Conservation (phyloP, 345 rosid genomes). For the Lepidium sativum region DNA sequence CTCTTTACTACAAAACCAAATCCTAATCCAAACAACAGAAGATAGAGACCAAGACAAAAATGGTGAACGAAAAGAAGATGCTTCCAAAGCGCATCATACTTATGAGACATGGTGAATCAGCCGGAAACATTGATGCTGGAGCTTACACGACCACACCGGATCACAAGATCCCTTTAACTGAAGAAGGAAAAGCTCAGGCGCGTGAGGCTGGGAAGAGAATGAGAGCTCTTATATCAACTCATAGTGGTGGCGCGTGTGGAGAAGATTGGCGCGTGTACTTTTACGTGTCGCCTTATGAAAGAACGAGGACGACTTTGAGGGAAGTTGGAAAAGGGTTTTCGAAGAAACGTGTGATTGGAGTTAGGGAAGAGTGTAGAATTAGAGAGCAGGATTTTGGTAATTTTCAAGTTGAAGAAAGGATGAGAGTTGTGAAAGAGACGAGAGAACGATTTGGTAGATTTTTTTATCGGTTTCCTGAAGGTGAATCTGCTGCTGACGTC, state of each 20-base stretch:
- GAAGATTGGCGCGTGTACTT: slow-evolving; percentile 66
- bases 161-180: slow-evolving; percentile 71
- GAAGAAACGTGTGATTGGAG: slow-evolving; percentile 61
- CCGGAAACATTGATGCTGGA: slow-evolving; percentile 70
- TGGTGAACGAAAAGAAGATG: slow-evolving; percentile 16
- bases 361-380: slow-evolving; percentile 77
- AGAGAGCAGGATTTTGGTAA: slow-evolving; percentile 96
- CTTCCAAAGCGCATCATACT: slow-evolving; percentile 82
- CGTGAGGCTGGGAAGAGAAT: slow-evolving; percentile 46
- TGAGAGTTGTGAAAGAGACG: slow-evolving; percentile 59
- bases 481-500: slow-evolving; percentile 97
- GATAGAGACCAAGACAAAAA: not conserved
- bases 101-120: slow-evolving; percentile 90
- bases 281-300: slow-evolving; percentile 87
- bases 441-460: slow-evolving; percentile 78
- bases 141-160: slow-evolving; percentile 86
- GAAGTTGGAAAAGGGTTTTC: slow-evolving; percentile 75
- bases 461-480: slow-evolving; percentile 87
- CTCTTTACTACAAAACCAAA: slow-evolving; percentile 3
- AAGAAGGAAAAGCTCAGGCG: slow-evolving; percentile 49
- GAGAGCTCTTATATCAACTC: slow-evolving; percentile 31
- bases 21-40: not conserved
- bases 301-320: slow-evolving; percentile 72
- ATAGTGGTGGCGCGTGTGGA: not conserved
- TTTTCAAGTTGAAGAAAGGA: slow-evolving; percentile 72